These are phyloP conservation scores for Apiotrichum siamense DNA, from an alignment of 1,284 basidiomycete genomes.

Conservation along the genomic window DNA sequence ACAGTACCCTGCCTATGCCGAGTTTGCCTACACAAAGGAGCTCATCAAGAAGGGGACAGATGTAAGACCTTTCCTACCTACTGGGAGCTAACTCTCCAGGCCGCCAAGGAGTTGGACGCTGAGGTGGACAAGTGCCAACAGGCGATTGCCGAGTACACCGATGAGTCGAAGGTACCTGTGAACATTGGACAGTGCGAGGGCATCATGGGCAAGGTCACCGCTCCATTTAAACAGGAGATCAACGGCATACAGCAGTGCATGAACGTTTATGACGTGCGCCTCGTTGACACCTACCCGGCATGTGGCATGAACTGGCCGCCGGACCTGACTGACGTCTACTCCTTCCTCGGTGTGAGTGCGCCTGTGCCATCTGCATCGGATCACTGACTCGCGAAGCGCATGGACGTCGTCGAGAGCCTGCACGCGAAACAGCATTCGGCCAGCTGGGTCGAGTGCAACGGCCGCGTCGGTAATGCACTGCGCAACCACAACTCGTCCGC, in stretches of 20 bases:
- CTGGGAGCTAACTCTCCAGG: constrained; percentile 41
- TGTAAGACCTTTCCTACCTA: constrained; percentile 47
- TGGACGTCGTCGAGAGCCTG: constrained; percentile 73
- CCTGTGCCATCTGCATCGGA: not conserved
- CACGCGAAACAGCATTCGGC: constrained; percentile 74
- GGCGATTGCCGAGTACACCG: constrained; percentile 50
- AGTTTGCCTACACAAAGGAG: constrained; percentile 75
- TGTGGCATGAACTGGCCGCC: constrained; percentile 99
- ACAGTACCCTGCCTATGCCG: constrained; percentile 87
- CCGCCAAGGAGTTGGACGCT: constrained; percentile 61
- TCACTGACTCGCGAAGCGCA: constrained; percentile 51
- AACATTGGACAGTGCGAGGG: constrained; percentile 60
- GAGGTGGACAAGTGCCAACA: constrained; percentile 61
- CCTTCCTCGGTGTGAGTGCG: constrained; percentile 67
- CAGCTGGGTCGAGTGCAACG: constrained; percentile 83
- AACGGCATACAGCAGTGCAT: constrained; percentile 71
- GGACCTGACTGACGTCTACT: constrained; percentile 70
- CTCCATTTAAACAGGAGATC: constrained; percentile 60
- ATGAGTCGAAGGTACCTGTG: constrained; percentile 54
- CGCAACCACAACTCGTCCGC: constrained; percentile 60
- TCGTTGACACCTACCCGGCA: constrained; percentile 74
- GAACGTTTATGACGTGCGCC: constrained; percentile 92
- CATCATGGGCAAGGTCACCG: constrained; percentile 60
- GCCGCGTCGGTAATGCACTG: constrained; percentile 63
- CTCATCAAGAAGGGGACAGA: constrained; percentile 68